Evolutionary conservation across 2,329 filamentous ascomycete genomes (phyloP).

Genomic region (Pyrenophora graminea): DNA sequence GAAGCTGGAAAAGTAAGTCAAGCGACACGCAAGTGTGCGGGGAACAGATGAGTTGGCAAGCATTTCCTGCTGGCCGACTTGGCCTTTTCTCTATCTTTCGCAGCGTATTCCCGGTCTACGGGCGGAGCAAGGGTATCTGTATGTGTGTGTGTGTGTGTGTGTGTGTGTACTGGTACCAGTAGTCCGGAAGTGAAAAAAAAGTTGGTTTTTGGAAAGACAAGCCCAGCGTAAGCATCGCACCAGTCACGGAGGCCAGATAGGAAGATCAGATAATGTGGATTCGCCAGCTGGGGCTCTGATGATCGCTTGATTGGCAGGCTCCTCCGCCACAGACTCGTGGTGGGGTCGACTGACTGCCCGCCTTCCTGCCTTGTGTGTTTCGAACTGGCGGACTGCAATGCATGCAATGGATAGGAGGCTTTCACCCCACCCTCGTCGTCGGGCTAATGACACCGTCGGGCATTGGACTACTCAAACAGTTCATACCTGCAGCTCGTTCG

Average conservation of each 20-base stretch:
- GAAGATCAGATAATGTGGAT: neutral
- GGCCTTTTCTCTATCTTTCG: neutral
- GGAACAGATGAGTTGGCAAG: constrained; percentile 9
- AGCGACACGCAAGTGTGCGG: constrained; percentile 13
- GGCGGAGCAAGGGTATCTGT: neutral
- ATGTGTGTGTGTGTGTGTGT: neutral
- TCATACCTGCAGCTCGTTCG: neutral
- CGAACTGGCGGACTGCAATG: constrained; percentile 1
- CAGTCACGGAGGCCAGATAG: neutral
- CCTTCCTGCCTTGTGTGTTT: constrained; percentile 1
- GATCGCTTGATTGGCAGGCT: neutral
- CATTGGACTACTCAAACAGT: neutral
- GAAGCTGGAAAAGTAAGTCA: constrained; percentile 5
- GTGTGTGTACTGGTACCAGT: neutral
- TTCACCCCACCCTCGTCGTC: neutral
- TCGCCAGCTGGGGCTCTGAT: neutral
- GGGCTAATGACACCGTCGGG: neutral
- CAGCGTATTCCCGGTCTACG: constrained; percentile 8
- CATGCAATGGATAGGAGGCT: constrained; percentile 1
- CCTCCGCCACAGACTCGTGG: neutral
- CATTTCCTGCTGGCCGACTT: constrained; percentile 1
- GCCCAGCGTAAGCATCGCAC: neutral
- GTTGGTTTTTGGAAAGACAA: constrained; percentile 1
- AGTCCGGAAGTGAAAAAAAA: neutral
- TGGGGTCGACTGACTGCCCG: neutral